phyloP scores from a whole-genome alignment of 176 grass and related monocot species.

The Oryza coarctata region DNA sequence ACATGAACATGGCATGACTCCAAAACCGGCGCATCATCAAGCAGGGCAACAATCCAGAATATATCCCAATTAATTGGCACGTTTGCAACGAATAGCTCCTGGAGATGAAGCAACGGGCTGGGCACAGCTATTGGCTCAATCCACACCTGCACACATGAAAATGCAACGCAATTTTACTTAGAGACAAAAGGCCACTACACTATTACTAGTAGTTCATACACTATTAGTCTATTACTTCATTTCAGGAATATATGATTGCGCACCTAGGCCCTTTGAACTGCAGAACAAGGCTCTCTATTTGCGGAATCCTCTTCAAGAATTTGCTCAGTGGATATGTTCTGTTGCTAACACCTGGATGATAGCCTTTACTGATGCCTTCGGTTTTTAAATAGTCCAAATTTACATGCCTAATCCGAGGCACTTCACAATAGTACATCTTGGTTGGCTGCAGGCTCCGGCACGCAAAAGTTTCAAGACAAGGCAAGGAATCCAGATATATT shows the following conservation, averaged over 20 bases:
- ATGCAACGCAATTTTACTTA: background rate
- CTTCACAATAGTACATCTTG: constrained; percentile 2
- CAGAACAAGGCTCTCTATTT: constrained; percentile 26
- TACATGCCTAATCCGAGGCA: constrained; percentile 17
- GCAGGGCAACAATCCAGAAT: constrained; percentile 21
- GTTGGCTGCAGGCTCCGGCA: constrained; percentile 15
- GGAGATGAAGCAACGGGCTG: background rate
- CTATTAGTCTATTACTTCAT: no score
- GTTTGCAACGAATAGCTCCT: constrained; percentile 23
- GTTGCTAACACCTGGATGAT: background rate
- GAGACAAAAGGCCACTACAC: no score
- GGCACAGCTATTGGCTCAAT: constrained; percentile 16
- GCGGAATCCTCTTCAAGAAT: constrained; percentile 16
- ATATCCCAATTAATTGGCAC: constrained; percentile 2
- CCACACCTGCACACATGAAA: constrained; percentile 23
- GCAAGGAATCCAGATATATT: constrained; percentile 7
- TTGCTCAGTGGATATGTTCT: constrained; percentile 19
- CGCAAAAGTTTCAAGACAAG: constrained; percentile 26
- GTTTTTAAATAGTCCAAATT: constrained; percentile 30
- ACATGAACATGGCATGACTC: constrained; percentile 19
- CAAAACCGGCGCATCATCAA: constrained; percentile 12
- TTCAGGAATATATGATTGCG: background rate
- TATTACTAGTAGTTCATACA: no score
- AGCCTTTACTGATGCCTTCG: background rate
- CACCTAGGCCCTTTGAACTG: constrained; percentile 30